Evolutionary conservation across 208 protist species (phyloP).

Genomic region (Acanthamoeba lenticulata): DNA sequence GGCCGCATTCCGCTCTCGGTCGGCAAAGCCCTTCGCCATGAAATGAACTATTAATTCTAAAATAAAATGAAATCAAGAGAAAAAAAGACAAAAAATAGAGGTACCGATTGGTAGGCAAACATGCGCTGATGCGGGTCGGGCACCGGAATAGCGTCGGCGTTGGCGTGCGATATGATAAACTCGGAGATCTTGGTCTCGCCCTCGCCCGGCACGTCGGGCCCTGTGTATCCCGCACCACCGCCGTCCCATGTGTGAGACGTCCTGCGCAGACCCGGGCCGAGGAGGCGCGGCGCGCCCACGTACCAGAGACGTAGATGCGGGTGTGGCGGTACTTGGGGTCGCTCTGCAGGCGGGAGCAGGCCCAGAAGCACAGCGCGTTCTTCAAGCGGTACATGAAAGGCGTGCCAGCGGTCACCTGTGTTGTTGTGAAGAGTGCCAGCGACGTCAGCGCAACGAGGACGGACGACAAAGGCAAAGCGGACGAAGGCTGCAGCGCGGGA

Average conservation of each 20-base stretch:
- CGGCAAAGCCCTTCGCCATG: not conserved
- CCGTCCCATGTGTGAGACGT: too few relatives aligned
- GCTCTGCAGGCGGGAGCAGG: not conserved
- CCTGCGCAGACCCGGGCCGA: not conserved
- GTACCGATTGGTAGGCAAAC: not conserved
- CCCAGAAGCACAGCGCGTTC: slow-evolving; percentile 39
- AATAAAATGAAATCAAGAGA: too few relatives aligned
- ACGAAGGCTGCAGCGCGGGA: too few relatives aligned
- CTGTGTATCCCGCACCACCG: not conserved
- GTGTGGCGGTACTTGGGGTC: not conserved
- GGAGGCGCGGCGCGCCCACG: not conserved
- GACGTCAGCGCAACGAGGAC: too few relatives aligned
- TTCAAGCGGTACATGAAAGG: slow-evolving; percentile 38
- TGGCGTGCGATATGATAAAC: not conserved
- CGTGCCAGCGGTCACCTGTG: slow-evolving; percentile 17
- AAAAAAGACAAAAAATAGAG: too few relatives aligned
- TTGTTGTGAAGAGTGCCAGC: too few relatives aligned
- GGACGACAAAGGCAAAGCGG: too few relatives aligned
- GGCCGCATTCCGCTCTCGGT: not conserved
- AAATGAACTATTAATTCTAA: too few relatives aligned
- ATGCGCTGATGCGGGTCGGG: not conserved
- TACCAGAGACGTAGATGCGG: slow-evolving; percentile 2
- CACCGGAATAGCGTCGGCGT: not conserved
- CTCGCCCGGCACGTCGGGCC: slow-evolving; percentile 27
- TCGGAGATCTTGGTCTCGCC: slow-evolving; percentile 44